phyloP scores from a whole-genome alignment of 2,329 filamentous ascomycete species.

The Monosporascus sp. region DNA sequence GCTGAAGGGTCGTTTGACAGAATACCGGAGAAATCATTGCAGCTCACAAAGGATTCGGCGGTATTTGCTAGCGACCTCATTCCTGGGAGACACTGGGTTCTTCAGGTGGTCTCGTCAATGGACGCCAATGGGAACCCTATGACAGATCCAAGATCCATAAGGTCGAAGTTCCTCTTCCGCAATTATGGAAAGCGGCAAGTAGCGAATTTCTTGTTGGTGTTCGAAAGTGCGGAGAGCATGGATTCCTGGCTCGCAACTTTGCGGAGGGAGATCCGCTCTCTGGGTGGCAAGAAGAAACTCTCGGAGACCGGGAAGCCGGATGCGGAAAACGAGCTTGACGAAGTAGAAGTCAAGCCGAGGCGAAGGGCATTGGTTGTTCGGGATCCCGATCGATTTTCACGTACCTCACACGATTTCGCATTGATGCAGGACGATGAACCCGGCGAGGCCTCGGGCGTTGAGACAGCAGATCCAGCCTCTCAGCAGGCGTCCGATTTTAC shows the following conservation, averaged over 20 bases:
- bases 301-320: slow-evolving; percentile 55
- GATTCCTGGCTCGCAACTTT: slow-evolving; percentile 67
- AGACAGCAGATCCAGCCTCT: slow-evolving; percentile 20
- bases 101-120: slow-evolving; percentile 66
- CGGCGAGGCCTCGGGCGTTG: slow-evolving; percentile 19
- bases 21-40: slow-evolving; percentile 67
- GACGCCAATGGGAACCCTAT: slow-evolving; percentile 49
- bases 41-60: slow-evolving; percentile 67
- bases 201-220: slow-evolving; percentile 64
- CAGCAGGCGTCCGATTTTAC: slow-evolving; percentile 34
- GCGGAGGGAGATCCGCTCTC: slow-evolving; percentile 62
- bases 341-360: slow-evolving; percentile 34
- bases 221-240: slow-evolving; percentile 69
- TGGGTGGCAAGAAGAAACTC: slow-evolving; percentile 60
- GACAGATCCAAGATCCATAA: slow-evolving; percentile 52
- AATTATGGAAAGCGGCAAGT: slow-evolving; percentile 50
- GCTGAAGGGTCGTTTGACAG: slow-evolving; percentile 66
- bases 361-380: slow-evolving; percentile 43
- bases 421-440: slow-evolving; percentile 24
- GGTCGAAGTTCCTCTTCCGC: slow-evolving; percentile 60
- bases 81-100: slow-evolving; percentile 72
- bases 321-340: slow-evolving; percentile 28
- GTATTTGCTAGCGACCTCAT: slow-evolving; percentile 78
- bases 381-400: slow-evolving; percentile 42
- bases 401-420: slow-evolving; percentile 29